Base-by-base conservation (phyloP, 805 yeast species). In the Debaryomyces castellii region DNA sequence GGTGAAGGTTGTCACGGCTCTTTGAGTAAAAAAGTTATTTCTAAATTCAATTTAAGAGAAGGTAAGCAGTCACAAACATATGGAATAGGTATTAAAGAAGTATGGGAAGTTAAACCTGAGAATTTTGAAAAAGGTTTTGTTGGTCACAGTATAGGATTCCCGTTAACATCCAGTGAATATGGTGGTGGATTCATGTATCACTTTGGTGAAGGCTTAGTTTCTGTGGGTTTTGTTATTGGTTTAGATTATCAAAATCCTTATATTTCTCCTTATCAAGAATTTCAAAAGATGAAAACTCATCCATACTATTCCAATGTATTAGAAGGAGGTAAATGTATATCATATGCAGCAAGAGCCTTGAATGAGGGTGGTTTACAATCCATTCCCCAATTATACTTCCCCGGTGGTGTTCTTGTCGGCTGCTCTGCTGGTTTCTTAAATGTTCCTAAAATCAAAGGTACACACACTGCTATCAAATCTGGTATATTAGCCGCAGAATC, bases 1-100 rank as follows among this genome's bases (percentile, higher is more conserved):
- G 96, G 96, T 4, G 99, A 94, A 69, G 99, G 99, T n/a, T 94
- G 99, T 62, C 98, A 91, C 66, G 99, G 99, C 0, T 90, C 97
- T 1, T 71, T 94, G 44, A 76, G 91, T 10, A 92, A 94, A 62
- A 80, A 86, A 60, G 84, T 81, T 0, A 85, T 92, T 43, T 70
- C 76, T 44, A 81, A 83, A 55, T 92, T 69, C 66, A 74, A 83
- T 36, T 69, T 94, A 49, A 80, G 97, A 47, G 74, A 77, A 41
- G 78, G 80, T 25, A 73, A 76, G 43, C 76, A 80, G 42, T 83
- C 83, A 16, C 99, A 94, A 70, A 90, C 98, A 0, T 94, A 94
- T 66, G 99, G 99, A 10, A 65, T 94, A 20, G 99, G 99, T 32
- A 78, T 94, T 47, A 94, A 94, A 64, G 99, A 94, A 67, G 92